phyloP scores from a whole-genome alignment of 768 basidiomycete species.

The Terana coerulea region DNA sequence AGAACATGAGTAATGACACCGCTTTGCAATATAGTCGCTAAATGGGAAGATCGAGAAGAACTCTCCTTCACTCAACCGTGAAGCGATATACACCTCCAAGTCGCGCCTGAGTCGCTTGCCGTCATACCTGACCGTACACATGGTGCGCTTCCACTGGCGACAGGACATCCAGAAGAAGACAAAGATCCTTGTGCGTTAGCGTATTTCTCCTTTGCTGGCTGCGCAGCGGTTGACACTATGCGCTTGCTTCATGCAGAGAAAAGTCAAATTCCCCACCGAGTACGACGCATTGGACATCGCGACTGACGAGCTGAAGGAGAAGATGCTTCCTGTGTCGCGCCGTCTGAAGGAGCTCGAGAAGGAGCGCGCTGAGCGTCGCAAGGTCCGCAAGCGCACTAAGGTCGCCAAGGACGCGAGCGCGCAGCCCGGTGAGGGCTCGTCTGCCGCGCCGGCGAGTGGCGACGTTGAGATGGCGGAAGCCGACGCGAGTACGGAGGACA shows the following conservation, averaged over 20 bases:
- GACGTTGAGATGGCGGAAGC: slow-evolving; percentile 47
- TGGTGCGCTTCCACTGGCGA: slow-evolving; percentile 97
- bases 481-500: slow-evolving; percentile 23
- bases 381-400: slow-evolving; percentile 77
- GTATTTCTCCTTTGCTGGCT: not conserved
- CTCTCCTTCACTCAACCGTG: slow-evolving; percentile 73
- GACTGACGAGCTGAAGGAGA: slow-evolving; percentile 73
- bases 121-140: slow-evolving; percentile 81
- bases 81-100: slow-evolving; percentile 77
- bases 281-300: slow-evolving; percentile 82
- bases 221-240: not conserved
- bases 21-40: slow-evolving; percentile 53
- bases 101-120: slow-evolving; percentile 84
- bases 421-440: slow-evolving; percentile 17
- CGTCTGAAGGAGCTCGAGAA: slow-evolving; percentile 79
- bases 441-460: slow-evolving; percentile 19
- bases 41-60: slow-evolving; percentile 83
- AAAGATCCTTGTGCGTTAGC: slow-evolving; percentile 81
- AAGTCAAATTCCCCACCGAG: slow-evolving; percentile 90
- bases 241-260: slow-evolving; percentile 44
- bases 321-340: slow-evolving; percentile 65
- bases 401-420: slow-evolving; percentile 24
- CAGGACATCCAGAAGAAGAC: slow-evolving; percentile 88
- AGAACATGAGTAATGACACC: not conserved
- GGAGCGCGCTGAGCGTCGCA: slow-evolving; percentile 78